Evolutionary conservation across 2,329 filamentous ascomycete genomes (phyloP).

Genomic region (Diaporthe ilicicola): DNA sequence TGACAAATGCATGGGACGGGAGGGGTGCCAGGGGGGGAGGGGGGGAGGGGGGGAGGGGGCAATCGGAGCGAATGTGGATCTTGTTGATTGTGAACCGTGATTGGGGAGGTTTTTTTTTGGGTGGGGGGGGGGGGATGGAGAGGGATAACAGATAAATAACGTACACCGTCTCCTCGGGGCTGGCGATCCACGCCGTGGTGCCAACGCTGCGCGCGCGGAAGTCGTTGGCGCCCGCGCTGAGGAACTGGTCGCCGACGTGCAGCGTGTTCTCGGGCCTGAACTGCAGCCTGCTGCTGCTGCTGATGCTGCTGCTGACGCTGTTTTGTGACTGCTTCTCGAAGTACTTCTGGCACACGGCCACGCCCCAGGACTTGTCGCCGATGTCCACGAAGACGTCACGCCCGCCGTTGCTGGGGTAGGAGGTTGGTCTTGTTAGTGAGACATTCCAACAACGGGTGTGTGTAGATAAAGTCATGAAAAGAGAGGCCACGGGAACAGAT

Average conservation of each 20-base stretch:
- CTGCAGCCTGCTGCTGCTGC: slow-evolving; percentile 16
- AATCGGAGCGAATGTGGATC: too few species aligned
- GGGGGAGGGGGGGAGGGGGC: too few species aligned
- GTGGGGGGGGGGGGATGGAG: not conserved
- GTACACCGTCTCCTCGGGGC: slow-evolving; percentile 82
- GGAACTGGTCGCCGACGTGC: slow-evolving; percentile 96
- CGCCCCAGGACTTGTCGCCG: slow-evolving; percentile 96
- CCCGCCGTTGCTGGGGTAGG: slow-evolving; percentile 74
- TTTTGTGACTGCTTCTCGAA: slow-evolving; percentile 66
- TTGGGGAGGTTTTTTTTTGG: not conserved
- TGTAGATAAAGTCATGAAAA: not conserved
- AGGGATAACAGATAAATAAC: not conserved
- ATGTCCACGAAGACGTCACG: slow-evolving; percentile 99
- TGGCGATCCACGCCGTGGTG: slow-evolving; percentile 97
- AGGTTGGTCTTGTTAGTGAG: not conserved
- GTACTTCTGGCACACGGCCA: slow-evolving; percentile 89
- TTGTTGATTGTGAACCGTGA: not conserved
- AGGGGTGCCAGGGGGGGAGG: too few species aligned
- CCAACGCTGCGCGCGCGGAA: slow-evolving; percentile 94
- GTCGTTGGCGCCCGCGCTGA: slow-evolving; percentile 94
- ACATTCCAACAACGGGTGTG: too few species aligned
- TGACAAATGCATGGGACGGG: not conserved
- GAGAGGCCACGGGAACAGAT: not conserved
- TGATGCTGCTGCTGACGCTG: slow-evolving; percentile 11
- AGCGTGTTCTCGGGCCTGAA: slow-evolving; percentile 82